Percentiles rank a stretch among this genome's conserved stretches.
Conservation (phyloP, 1,139 yeast genomes). For the Sugiyamaella japonica region DNA sequence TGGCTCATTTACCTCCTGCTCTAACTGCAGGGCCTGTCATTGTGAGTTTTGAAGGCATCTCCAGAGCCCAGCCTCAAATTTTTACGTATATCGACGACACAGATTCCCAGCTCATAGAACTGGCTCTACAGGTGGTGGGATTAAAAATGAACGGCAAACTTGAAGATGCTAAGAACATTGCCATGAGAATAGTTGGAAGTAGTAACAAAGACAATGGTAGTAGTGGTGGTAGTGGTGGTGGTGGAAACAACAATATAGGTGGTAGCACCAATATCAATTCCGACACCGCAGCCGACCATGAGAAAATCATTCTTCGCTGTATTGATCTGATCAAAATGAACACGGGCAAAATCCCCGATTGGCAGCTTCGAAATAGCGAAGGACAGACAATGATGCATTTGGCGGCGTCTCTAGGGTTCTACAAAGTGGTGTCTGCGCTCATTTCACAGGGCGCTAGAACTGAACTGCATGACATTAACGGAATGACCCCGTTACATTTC, state of each 20-base stretch:
- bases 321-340: constrained; percentile 31
- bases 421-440: constrained; percentile 59
- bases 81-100: constrained; percentile 93
- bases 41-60: constrained; percentile 62
- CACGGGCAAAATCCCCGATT: constrained; percentile 49
- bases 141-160: constrained; percentile 90
- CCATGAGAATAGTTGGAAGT: constrained; percentile 66
- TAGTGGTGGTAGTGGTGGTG: background rate
- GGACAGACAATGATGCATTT: constrained; percentile 89
- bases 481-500: constrained; percentile 82
- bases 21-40: constrained; percentile 85
- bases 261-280: constrained; percentile 12
- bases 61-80: constrained; percentile 49
- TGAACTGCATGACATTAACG: constrained; percentile 74
- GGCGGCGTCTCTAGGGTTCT: constrained; percentile 73
- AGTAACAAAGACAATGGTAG: constrained; percentile 13
- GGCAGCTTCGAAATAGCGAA: constrained; percentile 76
- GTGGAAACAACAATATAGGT: background rate
- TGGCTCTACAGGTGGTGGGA: constrained; percentile 92
- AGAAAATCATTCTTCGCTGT: constrained; percentile 33
- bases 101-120: constrained; percentile 85
- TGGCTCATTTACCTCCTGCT: constrained; percentile 91
- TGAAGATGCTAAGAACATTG: constrained; percentile 90
- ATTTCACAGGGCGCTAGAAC: constrained; percentile 78
- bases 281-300: constrained; percentile 25